A percentile compares a stretch with the other conserved stretches of the same genome.
Evolutionary conservation across 257 asterid genomes (phyloP).

Genomic region (Ligustrum vulgare): DNA sequence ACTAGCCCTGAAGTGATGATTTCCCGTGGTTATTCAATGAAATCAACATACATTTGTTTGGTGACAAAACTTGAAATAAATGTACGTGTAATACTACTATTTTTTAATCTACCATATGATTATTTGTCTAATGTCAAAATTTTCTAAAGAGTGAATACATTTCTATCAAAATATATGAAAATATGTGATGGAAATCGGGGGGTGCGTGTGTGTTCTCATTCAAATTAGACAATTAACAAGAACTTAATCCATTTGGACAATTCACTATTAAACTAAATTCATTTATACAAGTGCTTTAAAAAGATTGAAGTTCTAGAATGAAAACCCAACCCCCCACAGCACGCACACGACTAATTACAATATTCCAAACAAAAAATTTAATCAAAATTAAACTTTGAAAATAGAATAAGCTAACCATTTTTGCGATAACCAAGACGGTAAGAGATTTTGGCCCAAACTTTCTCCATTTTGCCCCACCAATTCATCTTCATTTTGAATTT

Average conservation of each 20-base stretch:
- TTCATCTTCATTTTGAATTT: slow-evolving; percentile 35
- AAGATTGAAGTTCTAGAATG: neutral
- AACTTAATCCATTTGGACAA: too few relatives aligned
- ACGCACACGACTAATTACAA: neutral
- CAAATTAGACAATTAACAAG: too few relatives aligned
- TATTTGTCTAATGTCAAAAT: too few relatives aligned
- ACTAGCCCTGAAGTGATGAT: slow-evolving; percentile 33
- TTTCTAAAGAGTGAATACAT: too few relatives aligned
- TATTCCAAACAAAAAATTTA: neutral
- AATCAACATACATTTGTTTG: neutral
- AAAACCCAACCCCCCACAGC: neutral
- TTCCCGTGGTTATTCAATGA: neutral
- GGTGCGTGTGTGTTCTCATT: too few relatives aligned
- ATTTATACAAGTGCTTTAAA: too few relatives aligned
- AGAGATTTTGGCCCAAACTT: slow-evolving; percentile 55
- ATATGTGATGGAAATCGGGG: too few relatives aligned
- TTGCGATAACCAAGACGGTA: slow-evolving; percentile 32
- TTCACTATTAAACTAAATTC: too few relatives aligned
- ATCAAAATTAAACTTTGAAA: neutral
- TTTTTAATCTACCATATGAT: too few relatives aligned
- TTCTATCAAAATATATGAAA: too few relatives aligned
- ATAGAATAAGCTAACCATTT: slow-evolving; percentile 38
- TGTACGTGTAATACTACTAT: too few relatives aligned
- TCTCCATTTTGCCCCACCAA: slow-evolving; percentile 48
- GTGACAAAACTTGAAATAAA: neutral